Evolutionary conservation across 305 asterid genomes (phyloP), one percentile per base, ranked within the genome.

Genomic region (Lippia alba): DNA sequence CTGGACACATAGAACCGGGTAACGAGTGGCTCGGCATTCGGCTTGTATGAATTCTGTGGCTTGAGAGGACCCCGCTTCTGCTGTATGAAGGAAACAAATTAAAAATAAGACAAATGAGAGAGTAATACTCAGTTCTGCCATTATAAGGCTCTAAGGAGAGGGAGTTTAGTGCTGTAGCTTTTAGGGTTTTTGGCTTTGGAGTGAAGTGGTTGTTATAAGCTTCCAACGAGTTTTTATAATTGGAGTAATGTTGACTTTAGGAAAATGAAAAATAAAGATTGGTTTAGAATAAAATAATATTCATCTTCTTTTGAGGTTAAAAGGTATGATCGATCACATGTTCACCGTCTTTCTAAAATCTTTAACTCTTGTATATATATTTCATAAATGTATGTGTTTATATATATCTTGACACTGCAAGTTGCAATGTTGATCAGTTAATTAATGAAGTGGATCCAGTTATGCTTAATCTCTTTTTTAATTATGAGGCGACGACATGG

Each of bases 1-100:
- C 6, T 57, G 74, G 57, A 88, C 4, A 48, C 95, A 88, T 6
- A 88, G 66, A 8, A 84, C 61, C 11, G 88, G 86, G 72, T 82
- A 86, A 30, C 80, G 80, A 4, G 91, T 86, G 76, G 79, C 65
- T 67, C 62, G 71, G 75, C 95, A 88, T 30, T 89, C 87, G 57
- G 79, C 39, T 49, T 71, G 59, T 74, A 88, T 83, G 86, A 86
- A 79, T 8, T 67, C 61, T 15, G 77, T 57, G 72, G 81, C 30
- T 50, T 49, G 83, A 0, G 3, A 36, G 5, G 32, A 58, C 14
- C 14, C n/a, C n/a, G 80, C 40, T n/a, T 55, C 15, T 50, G 80
- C 71, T 4, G 54, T 10, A 54, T 32, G 4, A 4, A 74, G 53
- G 4, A 74, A 69, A 40, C 15, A 71, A 20, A 64, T 74, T 70